Conservation (phyloP, 306 rosid species). For the Hippophae rhamnoides region DNA sequence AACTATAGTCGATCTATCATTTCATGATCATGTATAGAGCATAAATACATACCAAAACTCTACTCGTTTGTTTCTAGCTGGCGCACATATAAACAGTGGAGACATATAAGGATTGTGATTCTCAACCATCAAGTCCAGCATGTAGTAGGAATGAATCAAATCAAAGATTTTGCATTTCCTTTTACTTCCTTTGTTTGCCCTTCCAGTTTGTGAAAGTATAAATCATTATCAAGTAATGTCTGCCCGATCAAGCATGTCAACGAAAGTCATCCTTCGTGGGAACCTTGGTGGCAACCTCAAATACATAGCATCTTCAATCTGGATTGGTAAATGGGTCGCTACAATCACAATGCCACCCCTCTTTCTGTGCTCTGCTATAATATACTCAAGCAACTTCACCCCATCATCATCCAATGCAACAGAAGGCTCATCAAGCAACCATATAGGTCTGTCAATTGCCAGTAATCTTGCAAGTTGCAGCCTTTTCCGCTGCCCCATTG, state of each 20-base stretch:
- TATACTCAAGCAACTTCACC: conserved; percentile 62
- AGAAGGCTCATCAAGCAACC: conserved; percentile 90
- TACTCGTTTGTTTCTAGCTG: no score
- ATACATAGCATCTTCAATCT: conserved; percentile 65
- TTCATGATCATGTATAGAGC: no score
- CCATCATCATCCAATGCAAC: conserved; percentile 86
- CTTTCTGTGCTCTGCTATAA: conserved; percentile 72
- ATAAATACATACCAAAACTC: no score
- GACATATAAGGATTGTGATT: no score
- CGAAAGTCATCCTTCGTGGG: conserved; percentile 64
- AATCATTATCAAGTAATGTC: conserved; percentile 8
- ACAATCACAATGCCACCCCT: conserved; percentile 76
- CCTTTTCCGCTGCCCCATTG: conserved; percentile 85
- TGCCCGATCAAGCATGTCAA: conserved; percentile 65
- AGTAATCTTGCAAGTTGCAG: conserved; percentile 79
- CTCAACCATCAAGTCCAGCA: no score
- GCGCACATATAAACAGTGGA: no score
- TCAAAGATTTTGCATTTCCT: no score
- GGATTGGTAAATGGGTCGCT: conserved; percentile 56
- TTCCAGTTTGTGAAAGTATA: no score
- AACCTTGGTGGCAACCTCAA: conserved; percentile 81
- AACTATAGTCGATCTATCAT: no score
- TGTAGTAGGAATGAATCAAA: no score
- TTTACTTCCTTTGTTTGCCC: no score
- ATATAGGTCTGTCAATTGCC: conserved; percentile 79